phyloP scores from a whole-genome alignment of 2,329 filamentous ascomycete genomes.

The Cladorrhinum sp. region DNA sequence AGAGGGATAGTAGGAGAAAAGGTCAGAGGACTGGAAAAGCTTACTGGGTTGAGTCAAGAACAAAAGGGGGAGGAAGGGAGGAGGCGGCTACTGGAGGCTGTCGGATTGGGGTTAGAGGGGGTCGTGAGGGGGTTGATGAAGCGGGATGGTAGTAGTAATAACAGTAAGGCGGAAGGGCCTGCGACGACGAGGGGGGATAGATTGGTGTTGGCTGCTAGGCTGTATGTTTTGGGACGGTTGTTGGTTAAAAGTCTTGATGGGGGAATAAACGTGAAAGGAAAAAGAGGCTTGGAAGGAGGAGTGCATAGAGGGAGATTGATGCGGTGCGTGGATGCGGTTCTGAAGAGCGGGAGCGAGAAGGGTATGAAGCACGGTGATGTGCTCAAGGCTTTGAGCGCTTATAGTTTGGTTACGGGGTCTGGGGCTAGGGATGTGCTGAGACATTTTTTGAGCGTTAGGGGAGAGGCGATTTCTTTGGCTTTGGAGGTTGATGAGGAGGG shows the following conservation, averaged over 20 bases:
- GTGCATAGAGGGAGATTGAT: constrained; percentile 60
- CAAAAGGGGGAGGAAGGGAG: constrained; percentile 31
- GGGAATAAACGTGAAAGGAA: constrained; percentile 4
- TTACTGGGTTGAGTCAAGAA: constrained; percentile 34
- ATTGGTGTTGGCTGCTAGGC: constrained; percentile 62
- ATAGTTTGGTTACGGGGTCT: constrained; percentile 76
- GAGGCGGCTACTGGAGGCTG: constrained; percentile 22
- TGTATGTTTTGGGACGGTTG: constrained; percentile 72
- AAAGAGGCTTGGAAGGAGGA: constrained; percentile 56
- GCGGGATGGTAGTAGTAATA: not conserved
- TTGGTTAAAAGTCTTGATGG: constrained; percentile 68
- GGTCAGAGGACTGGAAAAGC: constrained; percentile 52
- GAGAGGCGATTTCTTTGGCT: constrained; percentile 62
- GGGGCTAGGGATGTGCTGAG: constrained; percentile 74
- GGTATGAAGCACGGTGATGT: constrained; percentile 45
- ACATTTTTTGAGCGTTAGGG: constrained; percentile 73
- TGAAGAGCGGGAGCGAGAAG: constrained; percentile 59
- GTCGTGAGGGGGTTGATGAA: constrained; percentile 16
- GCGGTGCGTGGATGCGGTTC: constrained; percentile 64
- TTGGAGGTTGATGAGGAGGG: constrained; percentile 50
- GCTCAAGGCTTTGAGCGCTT: constrained; percentile 74
- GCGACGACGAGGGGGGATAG: constrained; percentile 41
- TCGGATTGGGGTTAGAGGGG: constrained; percentile 10
- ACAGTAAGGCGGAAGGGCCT: constrained; percentile 45
- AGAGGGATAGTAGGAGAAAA: constrained; percentile 67